Evolutionary conservation across 2,329 filamentous ascomycete genomes (phyloP).

Genomic region (Clonostachys rhizophaga): DNA sequence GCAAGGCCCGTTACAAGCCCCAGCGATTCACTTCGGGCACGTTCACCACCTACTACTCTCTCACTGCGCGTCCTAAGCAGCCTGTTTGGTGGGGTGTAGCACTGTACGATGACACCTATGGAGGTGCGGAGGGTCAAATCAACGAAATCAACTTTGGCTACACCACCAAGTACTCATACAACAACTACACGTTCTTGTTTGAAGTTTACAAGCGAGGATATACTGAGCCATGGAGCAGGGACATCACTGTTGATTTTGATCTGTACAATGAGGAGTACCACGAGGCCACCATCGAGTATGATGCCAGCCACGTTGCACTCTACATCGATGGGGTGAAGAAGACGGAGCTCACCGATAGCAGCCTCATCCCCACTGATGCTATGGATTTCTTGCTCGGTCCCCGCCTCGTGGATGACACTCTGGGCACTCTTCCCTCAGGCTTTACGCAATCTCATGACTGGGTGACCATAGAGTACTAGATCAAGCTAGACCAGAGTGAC

Average conservation of each 20-base stretch:
- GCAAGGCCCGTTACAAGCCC: slow-evolving; percentile 7
- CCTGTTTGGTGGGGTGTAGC: slow-evolving; percentile 11
- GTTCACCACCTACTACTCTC: slow-evolving; percentile 7
- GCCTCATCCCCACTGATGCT: slow-evolving; percentile 7
- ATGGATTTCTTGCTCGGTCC: slow-evolving; percentile 9
- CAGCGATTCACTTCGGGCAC: slow-evolving; percentile 7
- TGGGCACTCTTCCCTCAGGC: slow-evolving; percentile 1
- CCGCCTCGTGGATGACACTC: slow-evolving; percentile 4
- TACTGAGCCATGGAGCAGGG: slow-evolving; percentile 1
- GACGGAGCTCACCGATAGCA: slow-evolving; percentile 5
- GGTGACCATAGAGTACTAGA: slow-evolving; percentile 6
- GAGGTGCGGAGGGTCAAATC: slow-evolving; percentile 1
- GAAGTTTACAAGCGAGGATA: slow-evolving; percentile 7
- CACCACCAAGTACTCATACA: slow-evolving; percentile 5
- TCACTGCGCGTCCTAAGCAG: slow-evolving; percentile 4
- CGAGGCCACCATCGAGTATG: slow-evolving; percentile 8
- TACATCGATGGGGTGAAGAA: slow-evolving; percentile 7
- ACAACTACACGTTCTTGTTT: slow-evolving; percentile 5
- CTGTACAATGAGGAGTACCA: slow-evolving; percentile 8
- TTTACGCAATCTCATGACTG: slow-evolving; percentile 10
- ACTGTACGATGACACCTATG: slow-evolving; percentile 6
- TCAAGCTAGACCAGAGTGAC: too few species aligned
- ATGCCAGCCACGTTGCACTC: slow-evolving; percentile 6
- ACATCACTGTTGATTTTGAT: slow-evolving; percentile 3
- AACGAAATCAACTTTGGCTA: slow-evolving; percentile 14